Base-by-base conservation (phyloP, 2,329 filamentous ascomycete genomes). In the Calonectria naviculata region DNA sequence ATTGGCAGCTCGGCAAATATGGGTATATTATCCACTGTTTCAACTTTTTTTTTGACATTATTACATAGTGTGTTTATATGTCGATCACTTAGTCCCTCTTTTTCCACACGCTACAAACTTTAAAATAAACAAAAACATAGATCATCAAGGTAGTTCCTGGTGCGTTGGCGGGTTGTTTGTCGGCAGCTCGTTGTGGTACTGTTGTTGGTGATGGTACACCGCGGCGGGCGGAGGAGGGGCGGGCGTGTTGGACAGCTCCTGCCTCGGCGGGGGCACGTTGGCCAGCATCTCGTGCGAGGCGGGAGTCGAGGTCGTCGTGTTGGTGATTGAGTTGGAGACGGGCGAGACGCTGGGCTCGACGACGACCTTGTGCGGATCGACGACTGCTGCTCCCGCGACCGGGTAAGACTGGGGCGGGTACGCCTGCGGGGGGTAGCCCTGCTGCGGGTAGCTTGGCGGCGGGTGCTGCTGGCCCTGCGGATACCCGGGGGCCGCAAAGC, bases 221-320 rank as follows among this genome's bases (percentile, higher is more conserved):
- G 9, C 36, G 38, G 24, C 26, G 36, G 34, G 34, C 1, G 56
- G 54, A 12, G 36, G 36, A 21, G 26, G 56, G 12, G 38, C 56
- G 2, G 36, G 46, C 46, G 46, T 52, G 21, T n/a, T 38, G 17
- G 62, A 41, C 42, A 70, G 26, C 46, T 70, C 67, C 12, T 70
- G 67, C 4, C 49, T 60, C 17, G 62, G 67, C n/a, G 28, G 17
- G 1, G 67, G 62, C 5, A 52, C 17, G 17, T 49, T 70, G 12
- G 44, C 67, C 62, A 70, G 49, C 52, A 65, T 65, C 46, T 65
- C 67, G 26, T 65, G 66, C 46, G 47, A 63, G 9, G 29, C 62
- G n/a, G 46, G 46, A 7, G 34, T 65, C 15, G 62, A 12, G 10
- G 34, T 13, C 3, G 42, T 46, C 8, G n/a, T 46, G 21, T 24